Evolutionary conservation across 257 asterid species (phyloP).

Genomic region (Misopates orontium): DNA sequence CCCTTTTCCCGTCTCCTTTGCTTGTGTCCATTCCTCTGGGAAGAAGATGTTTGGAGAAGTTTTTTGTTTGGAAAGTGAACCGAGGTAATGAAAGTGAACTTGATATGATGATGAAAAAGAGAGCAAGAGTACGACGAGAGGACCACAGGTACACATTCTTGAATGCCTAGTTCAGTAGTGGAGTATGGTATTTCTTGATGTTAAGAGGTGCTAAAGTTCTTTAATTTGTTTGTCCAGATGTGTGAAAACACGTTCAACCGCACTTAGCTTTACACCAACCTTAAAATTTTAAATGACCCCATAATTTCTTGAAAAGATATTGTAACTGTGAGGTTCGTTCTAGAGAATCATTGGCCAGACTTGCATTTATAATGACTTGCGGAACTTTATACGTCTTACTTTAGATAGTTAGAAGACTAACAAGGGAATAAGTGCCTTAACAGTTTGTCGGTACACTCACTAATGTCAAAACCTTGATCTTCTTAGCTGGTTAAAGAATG

Average conservation of each 20-base stretch:
- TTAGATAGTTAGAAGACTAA: neutral
- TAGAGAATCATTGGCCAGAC: neutral
- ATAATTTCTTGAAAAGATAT: neutral
- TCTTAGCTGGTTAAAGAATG: neutral
- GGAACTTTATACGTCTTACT: neutral
- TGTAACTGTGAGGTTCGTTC: neutral
- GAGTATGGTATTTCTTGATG: slow-evolving; percentile 38
- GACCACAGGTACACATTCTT: slow-evolving; percentile 71
- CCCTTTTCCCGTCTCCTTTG: slow-evolving; percentile 60
- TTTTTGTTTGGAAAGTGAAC: slow-evolving; percentile 30
- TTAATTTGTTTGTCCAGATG: slow-evolving; percentile 32
- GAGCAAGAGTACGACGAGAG: slow-evolving; percentile 44
- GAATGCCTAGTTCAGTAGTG: slow-evolving; percentile 42
- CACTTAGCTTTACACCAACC: slow-evolving; percentile 29
- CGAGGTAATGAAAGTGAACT: slow-evolving; percentile 34
- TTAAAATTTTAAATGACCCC: slow-evolving; percentile 26
- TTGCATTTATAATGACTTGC: slow-evolving; percentile 8
- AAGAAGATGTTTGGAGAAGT: slow-evolving; percentile 27
- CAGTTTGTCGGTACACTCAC: too few species aligned
- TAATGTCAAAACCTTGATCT: too few species aligned
- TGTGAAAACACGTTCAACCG: slow-evolving; percentile 9
- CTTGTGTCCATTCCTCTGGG: slow-evolving; percentile 53
- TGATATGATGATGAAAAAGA: slow-evolving; percentile 39
- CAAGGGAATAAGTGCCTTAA: too few species aligned
- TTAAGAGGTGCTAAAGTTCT: slow-evolving; percentile 33